Base-by-base conservation (phyloP, 1,139 yeast species). In the Pichia sp. region DNA sequence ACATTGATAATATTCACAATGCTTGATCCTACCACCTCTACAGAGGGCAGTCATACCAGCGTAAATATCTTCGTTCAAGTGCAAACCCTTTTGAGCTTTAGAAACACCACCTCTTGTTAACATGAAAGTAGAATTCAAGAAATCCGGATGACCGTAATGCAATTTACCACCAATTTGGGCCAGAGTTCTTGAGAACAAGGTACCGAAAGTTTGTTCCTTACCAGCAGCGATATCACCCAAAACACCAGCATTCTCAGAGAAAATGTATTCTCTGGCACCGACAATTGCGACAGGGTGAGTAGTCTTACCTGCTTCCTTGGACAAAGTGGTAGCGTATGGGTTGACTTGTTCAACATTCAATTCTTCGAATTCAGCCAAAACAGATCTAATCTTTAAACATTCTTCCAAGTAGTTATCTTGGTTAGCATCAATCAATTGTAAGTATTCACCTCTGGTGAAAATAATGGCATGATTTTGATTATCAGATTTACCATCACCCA, bases 221-320 rank as follows among this genome's bases (percentile, higher is more conserved):
- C 98, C 99, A 63, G 99, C 99, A 67, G 99, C 99, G 73, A 93
- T 95, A 75, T 93, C 99, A 85, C 99, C 99, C 65, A 93, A 81
- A 67, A 93, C 89, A 86, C 99, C 99, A 63, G 96, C 87, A 78
- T 92, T 93, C 75, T 93, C 99, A 60, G 97, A 90, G 87, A 93
- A 93, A 76, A 93, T 93, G 76, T 93, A 93, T 77, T 93, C 99
- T 79, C 99, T 87, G 55, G 99, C 98, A 84, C 99, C 99, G 66
- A 93, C 90, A 71, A 93, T 92, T 56, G 99, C 99, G 67, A 93
- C 99, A 38, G 99, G 99, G 67, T 83, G 81, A 74, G 77, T 53
- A 50, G 63, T 60, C 47, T 60, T 62, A 42, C 68, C 68, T 43
- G 74, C 75, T 56, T 71, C 73, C 49, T 71, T 66, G 66, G 77